These are phyloP conservation scores for Cyberlindnera mississippiensis DNA, from an alignment of 805 yeast species.

Conservation along the genomic window DNA sequence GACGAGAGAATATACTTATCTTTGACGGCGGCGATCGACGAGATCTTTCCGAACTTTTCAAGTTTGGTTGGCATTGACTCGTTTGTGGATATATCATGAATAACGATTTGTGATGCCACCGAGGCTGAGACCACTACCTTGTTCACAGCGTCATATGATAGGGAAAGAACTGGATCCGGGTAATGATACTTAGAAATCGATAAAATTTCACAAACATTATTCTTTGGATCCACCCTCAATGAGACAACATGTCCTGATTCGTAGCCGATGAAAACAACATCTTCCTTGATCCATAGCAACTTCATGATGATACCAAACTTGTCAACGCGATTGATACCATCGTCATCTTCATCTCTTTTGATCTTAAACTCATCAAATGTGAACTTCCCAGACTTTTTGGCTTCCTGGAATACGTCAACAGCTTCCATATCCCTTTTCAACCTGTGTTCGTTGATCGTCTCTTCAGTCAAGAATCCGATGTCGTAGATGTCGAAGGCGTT, in stretches of 20 bases:
- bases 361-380: slow-evolving; percentile 19
- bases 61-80: slow-evolving; percentile 6
- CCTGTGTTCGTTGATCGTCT: slow-evolving; percentile 14
- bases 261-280: slow-evolving; percentile 50
- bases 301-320: slow-evolving; percentile 70
- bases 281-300: slow-evolving; percentile 34
- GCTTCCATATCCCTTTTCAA: slow-evolving; percentile 25
- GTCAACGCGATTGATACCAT: slow-evolving; percentile 16
- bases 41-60: slow-evolving; percentile 36
- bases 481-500: slow-evolving; percentile 60
- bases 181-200: slow-evolving; percentile 31
- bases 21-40: slow-evolving; percentile 24
- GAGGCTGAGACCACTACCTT: slow-evolving; percentile 42
- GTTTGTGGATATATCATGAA: slow-evolving; percentile 23
- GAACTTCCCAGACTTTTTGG: slow-evolving; percentile 12
- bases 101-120: slow-evolving; percentile 38
- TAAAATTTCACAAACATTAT: slow-evolving; percentile 7
- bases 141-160: slow-evolving; percentile 30
- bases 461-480: slow-evolving; percentile 26
- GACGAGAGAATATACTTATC: slow-evolving; percentile 34
- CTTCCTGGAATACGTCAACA: slow-evolving; percentile 18
- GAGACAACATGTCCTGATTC: slow-evolving; percentile 64
- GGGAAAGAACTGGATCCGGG: slow-evolving; percentile 54
- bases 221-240: slow-evolving; percentile 23
- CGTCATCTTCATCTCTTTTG: slow-evolving; percentile 12